These are phyloP conservation scores for Fragilaria radians DNA, from an alignment of 108 stramenopile genomes.

Conservation along the genomic window DNA sequence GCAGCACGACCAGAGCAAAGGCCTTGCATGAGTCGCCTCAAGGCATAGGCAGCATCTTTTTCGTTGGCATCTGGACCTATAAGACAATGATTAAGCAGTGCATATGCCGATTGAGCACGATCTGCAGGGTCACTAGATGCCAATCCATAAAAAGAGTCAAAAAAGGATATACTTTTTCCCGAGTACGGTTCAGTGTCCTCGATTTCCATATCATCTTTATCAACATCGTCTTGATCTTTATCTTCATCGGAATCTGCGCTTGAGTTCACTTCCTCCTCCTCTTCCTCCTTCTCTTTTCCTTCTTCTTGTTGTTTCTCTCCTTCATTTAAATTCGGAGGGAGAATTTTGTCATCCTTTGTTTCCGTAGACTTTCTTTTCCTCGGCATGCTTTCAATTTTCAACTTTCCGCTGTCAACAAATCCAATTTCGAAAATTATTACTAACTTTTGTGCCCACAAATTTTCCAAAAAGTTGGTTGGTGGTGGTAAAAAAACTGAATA, in stretches of 20 bases:
- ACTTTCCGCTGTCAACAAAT: no score
- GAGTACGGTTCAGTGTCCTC: conserved; percentile 5
- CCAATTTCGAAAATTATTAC: no score
- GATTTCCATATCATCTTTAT: conserved; percentile 13
- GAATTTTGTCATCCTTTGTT: no score
- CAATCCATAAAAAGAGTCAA: conserved; percentile 75
- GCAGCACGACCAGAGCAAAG: conserved; percentile 75
- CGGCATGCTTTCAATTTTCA: no score
- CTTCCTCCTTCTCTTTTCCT: no score
- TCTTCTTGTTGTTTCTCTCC: no score
- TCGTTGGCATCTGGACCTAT: conserved; percentile 37
- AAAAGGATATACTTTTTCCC: conserved; percentile 57
- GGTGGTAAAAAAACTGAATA: no score
- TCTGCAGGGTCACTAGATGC: conserved; percentile 46
- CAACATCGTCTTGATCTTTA: conserved; percentile 12
- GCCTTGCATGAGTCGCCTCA: conserved; percentile 71
- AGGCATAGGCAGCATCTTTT: conserved; percentile 74
- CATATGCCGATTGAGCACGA: conserved; percentile 57
- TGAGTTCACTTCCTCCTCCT: no score
- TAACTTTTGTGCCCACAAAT: no score
- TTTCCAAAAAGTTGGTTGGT: no score
- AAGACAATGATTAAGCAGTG: conserved; percentile 64
- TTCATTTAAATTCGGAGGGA: no score
- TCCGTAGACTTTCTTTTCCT: no score
- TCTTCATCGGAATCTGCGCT: conserved; percentile 22